These are phyloP conservation scores for Citrus medica DNA, from an alignment of 345 rosid genomes.

Conservation along the genomic window DNA sequence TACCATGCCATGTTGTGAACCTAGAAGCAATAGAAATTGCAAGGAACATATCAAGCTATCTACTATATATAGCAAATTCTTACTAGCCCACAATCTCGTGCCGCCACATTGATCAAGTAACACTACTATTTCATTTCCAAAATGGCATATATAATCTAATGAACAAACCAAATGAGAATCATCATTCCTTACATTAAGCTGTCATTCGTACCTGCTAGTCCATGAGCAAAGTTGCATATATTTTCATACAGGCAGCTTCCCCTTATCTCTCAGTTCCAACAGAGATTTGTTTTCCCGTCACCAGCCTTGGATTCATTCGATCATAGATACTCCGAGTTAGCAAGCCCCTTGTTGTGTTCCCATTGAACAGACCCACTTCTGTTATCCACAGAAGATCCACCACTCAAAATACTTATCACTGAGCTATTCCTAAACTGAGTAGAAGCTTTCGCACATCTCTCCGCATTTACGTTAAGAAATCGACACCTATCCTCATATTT, in stretches of 20 bases:
- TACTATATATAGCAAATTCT: too few relatives aligned
- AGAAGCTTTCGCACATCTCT: neutral
- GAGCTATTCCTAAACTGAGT: neutral
- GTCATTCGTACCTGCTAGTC: neutral
- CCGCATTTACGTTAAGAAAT: conserved; percentile 12
- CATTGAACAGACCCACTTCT: too few relatives aligned
- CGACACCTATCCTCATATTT: conserved; percentile 14
- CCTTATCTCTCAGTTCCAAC: conserved; percentile 13
- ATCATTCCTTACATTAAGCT: neutral
- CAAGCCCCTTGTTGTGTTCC: neutral
- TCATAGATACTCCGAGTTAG: neutral
- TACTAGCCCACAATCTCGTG: neutral
- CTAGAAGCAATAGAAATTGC: neutral
- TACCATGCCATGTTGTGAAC: neutral
- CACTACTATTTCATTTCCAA: neutral
- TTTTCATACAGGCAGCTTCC: conserved; percentile 19
- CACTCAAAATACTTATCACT: neutral
- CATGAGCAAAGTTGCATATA: conserved; percentile 20
- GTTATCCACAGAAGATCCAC: neutral
- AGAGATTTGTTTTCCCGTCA: conserved; percentile 15
- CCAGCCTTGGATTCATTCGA: neutral
- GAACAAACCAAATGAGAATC: neutral
- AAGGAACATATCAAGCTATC: neutral
- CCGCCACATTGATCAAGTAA: neutral
- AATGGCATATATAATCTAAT: neutral